Percentiles rank a stretch among this genome's conserved stretches.
These are phyloP conservation scores for Microbotryum intermedium DNA, from an alignment of 1,284 basidiomycete species.

Conservation along the genomic window DNA sequence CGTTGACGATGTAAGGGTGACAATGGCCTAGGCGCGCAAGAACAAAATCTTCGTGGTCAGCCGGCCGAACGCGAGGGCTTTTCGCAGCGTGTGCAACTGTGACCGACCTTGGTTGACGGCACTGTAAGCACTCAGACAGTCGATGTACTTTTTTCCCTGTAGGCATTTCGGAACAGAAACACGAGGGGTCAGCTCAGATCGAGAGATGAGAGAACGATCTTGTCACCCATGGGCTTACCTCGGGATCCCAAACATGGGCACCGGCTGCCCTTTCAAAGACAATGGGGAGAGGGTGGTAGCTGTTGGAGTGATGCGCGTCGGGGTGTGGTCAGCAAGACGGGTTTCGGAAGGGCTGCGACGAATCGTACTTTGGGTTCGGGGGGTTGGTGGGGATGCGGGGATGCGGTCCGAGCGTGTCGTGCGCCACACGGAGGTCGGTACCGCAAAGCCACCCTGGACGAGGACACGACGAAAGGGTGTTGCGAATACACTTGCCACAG, in stretches of 20 bases:
- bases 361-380: not conserved
- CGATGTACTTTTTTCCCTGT: constrained; percentile 45
- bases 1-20: constrained; percentile 64
- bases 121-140: constrained; percentile 86
- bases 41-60: constrained; percentile 3
- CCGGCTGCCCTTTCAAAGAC: constrained; percentile 87
- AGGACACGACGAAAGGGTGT: too few species aligned
- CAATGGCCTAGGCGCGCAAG: constrained; percentile 65
- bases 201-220: not conserved
- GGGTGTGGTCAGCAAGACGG: constrained; percentile 36
- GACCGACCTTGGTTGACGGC: constrained; percentile 70
- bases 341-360: not conserved
- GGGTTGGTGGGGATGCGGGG: not conserved
- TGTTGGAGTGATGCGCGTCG: constrained; percentile 43
- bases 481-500: not conserved
- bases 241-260: constrained; percentile 43
- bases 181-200: not conserved
- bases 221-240: constrained; percentile 8
- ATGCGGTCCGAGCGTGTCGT: not conserved
- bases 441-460: not conserved
- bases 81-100: not conserved
- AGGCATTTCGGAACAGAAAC: too few species aligned
- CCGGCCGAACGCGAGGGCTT: not conserved
- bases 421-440: not conserved
- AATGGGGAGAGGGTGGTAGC: constrained; percentile 91